Base-by-base conservation (phyloP, 2,329 filamentous ascomycete species). In the Colletotrichum tropicale region DNA sequence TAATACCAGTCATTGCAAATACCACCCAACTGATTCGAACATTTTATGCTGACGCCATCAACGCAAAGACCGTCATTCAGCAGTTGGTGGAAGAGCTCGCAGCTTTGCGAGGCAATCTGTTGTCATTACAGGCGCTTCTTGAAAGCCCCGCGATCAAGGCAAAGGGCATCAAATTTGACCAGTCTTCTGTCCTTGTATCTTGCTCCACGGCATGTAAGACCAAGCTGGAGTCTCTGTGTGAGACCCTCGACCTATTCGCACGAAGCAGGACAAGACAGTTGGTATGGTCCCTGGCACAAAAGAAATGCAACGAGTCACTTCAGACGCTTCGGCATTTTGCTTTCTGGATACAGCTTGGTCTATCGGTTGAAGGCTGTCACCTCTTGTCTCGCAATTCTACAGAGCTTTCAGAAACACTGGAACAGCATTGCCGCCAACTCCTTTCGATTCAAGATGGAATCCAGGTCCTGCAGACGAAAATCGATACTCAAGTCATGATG, bases 1-100 rank as follows among this genome's bases (percentile, higher is more conserved):
- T 62, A 8, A 8, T 62, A 26, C 58, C 58, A 26, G 26, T 26
- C 26, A 26, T 26, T 26, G 26, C 26, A 26, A 26, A 26, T 26
- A 26, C 26, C 26, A 26, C 6, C 26, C 26, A 26, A 26, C 26
- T 26, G 26, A 26, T 26, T 26, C 26, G 6, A 26, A 26, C 26
- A 26, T 26, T 26, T n/a, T 64, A 38, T 24, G 13, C 60, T 0
- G 28, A 36, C 15, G 60, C 34, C 0, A 13, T 2, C 0, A 30
- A 26, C 8, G 60, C 60, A 2, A 64, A 64, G 8, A 1, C 3
- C 18, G 4, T 18, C 6, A 64, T 64, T 2, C 18, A 64, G 32
- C 1, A 64, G 2, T 6, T 64, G 18, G 1, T 38, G 30, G 32
- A 64, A 1, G 60, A 64, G 30, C 15, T 64, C 0, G 10, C 2